These are phyloP conservation scores for Aspergillus arachidicola DNA, from an alignment of 2,329 filamentous ascomycete species.

Conservation along the genomic window DNA sequence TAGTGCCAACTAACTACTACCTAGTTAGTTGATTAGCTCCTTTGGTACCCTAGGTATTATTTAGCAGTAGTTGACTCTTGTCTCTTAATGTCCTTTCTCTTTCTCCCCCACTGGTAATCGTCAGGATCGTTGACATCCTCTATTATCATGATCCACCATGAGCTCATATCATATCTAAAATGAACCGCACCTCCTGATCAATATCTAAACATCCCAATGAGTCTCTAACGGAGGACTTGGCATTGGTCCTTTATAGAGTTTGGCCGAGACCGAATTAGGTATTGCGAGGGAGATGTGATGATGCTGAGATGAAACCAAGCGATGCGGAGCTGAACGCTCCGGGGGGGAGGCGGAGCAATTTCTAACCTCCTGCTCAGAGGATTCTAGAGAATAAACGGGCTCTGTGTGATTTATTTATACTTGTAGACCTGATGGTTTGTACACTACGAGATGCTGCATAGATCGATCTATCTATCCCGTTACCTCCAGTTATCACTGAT, in stretches of 20 bases:
- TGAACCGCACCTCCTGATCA: not conserved
- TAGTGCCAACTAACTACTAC: not conserved
- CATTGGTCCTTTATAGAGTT: conserved; percentile 1
- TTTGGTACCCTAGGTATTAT: not conserved
- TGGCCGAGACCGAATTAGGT: not conserved
- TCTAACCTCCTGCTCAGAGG: not conserved
- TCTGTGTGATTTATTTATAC: not conserved
- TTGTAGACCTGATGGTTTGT: not conserved
- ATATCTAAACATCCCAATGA: not conserved
- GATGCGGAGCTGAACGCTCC: not conserved
- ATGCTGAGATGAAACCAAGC: not conserved
- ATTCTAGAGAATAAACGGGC: not conserved
- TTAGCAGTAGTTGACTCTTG: not conserved
- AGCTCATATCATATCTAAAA: not conserved
- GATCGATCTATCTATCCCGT: not conserved
- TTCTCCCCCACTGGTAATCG: not conserved
- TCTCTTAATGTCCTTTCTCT: not conserved
- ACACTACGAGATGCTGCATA: not conserved
- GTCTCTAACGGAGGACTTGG: not conserved
- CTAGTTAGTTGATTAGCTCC: not conserved
- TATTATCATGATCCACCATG: not conserved
- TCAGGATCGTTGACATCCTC: not conserved
- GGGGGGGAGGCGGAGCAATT: conserved; percentile 2
- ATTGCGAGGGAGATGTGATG: not conserved
- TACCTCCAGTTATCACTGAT: not conserved